Evolutionary conservation across 2,329 filamentous ascomycete genomes (phyloP).

Genomic region (Rosellinia necatrix): DNA sequence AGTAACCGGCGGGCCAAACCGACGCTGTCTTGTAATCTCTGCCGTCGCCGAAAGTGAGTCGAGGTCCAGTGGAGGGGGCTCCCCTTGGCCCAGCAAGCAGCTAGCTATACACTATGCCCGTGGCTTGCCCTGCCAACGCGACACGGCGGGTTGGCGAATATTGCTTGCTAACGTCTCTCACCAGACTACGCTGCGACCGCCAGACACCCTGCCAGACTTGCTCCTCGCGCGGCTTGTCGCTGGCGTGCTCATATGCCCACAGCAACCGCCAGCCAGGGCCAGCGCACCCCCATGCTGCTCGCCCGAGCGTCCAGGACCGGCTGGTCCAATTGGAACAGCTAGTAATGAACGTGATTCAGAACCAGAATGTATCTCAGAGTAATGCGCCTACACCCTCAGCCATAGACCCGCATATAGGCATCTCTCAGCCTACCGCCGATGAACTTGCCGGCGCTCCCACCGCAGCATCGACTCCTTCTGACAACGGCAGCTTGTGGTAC

Average conservation of each 20-base stretch:
- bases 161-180: neutral
- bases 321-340: constrained; percentile 15
- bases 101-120: no score
- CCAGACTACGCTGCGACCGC: constrained; percentile 15
- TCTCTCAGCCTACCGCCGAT: neutral
- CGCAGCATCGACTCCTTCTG: constrained; percentile 10
- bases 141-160: no score
- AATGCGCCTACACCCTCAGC: neutral
- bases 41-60: constrained; percentile 18
- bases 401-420: neutral
- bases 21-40: constrained; percentile 14
- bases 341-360: constrained; percentile 15
- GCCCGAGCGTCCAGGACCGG: constrained; percentile 11
- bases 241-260: constrained; percentile 13
- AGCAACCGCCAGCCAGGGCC: neutral
- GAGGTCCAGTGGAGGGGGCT: neutral
- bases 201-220: constrained; percentile 15
- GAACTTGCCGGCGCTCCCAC: neutral
- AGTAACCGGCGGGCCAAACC: constrained; percentile 4
- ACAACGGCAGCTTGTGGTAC: constrained; percentile 5
- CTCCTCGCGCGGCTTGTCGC: constrained; percentile 10
- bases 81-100: neutral
- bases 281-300: neutral
- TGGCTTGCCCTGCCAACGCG: no score
- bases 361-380: constrained; percentile 5